Conservation (phyloP, 169 alveolate species). For the Theileria parva region DNA sequence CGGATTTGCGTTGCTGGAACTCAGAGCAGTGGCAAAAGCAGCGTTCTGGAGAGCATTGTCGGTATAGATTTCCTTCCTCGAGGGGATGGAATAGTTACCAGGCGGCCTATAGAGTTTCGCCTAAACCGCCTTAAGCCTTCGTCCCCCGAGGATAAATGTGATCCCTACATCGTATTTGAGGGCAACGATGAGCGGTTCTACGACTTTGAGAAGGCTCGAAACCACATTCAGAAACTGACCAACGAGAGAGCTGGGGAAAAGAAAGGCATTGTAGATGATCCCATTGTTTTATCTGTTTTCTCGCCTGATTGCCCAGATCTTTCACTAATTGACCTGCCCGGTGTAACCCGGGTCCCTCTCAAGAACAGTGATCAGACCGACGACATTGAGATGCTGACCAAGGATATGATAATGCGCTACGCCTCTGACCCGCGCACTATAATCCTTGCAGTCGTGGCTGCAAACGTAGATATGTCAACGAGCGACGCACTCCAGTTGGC, state of each 20-base stretch:
- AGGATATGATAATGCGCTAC: constrained; percentile 91
- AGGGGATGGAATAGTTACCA: constrained; percentile 97
- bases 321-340: constrained; percentile 98
- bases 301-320: constrained; percentile 96
- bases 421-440: constrained; percentile 95
- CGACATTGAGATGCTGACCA: constrained; percentile 92
- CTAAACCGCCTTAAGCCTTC: constrained; percentile 83
- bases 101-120: constrained; percentile 97
- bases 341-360: constrained; percentile 96
- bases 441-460: constrained; percentile 95
- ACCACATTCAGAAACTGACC: constrained; percentile 85
- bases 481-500: constrained; percentile 97
- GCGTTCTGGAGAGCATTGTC: constrained; percentile 95
- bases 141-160: not conserved
- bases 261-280: constrained; percentile 95
- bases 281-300: constrained; percentile 93
- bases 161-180: constrained; percentile 76
- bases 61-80: constrained; percentile 97
- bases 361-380: constrained; percentile 94
- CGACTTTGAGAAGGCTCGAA: constrained; percentile 90
- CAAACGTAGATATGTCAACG: constrained; percentile 96
- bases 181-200: constrained; percentile 79
- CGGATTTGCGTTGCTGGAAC: constrained; percentile 86
- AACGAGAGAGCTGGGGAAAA: constrained; percentile 89
- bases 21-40: constrained; percentile 85